Conservation (phyloP, 495 filamentous ascomycete genomes). For the Usnea hakonensis region DNA sequence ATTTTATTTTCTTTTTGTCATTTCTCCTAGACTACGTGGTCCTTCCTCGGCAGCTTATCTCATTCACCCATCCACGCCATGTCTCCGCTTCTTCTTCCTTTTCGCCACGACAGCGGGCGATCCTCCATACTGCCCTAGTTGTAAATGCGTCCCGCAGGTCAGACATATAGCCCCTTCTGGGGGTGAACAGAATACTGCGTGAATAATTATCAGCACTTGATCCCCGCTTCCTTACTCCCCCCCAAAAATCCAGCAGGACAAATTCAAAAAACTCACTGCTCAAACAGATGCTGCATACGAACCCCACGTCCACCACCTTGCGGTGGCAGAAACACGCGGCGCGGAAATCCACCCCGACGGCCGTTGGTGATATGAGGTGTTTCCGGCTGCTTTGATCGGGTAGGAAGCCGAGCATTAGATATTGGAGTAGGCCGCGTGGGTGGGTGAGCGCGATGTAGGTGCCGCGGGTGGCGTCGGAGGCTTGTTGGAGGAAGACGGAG, state of each 20-base stretch:
- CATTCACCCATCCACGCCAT: conserved; percentile 34
- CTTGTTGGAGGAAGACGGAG: conserved; percentile 91
- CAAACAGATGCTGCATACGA: conserved; percentile 90
- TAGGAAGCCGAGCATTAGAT: conserved; percentile 92
- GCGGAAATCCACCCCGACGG: conserved; percentile 88
- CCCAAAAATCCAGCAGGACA: not conserved
- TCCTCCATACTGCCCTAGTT: conserved; percentile 63
- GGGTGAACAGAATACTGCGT: conserved; percentile 54
- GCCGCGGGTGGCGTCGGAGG: conserved; percentile 79
- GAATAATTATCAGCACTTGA: not conserved
- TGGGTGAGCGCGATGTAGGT: conserved; percentile 68
- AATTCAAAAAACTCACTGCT: conserved; percentile 58
- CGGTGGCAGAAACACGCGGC: conserved; percentile 97
- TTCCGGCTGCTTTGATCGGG: conserved; percentile 61
- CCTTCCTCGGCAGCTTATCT: not conserved
- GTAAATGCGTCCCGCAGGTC: conserved; percentile 82
- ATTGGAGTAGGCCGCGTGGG: conserved; percentile 69
- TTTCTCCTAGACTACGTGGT: not conserved
- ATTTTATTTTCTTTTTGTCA: not conserved
- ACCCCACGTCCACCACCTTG: conserved; percentile 82
- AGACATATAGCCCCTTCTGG: conserved; percentile 64
- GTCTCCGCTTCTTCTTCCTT: conserved; percentile 63
- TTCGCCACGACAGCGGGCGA: conserved; percentile 66
- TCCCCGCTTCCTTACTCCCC: not conserved
- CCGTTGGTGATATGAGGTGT: conserved; percentile 64